Percentiles rank a stretch among this genome's conserved stretches.
Conservation (phyloP, 371 early-diverging fungal genomes). For the Fennellomyces sp. region DNA sequence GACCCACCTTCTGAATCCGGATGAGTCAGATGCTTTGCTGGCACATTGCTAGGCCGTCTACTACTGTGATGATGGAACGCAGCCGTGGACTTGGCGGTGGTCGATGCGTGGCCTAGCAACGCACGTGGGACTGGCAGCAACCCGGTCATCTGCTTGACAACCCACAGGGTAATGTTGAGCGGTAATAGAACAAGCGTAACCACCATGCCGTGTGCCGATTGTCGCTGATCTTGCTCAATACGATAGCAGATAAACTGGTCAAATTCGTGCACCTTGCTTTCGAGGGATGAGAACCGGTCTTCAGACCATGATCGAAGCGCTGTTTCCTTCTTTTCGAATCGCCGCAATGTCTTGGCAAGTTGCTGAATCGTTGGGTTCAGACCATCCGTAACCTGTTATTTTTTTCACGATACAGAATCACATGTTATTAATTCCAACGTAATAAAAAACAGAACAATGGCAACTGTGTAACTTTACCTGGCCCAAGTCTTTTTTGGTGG, state of each 20-base stretch:
- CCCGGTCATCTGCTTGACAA: constrained; percentile 34
- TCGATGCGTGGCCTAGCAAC: constrained; percentile 9
- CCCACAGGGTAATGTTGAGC: constrained; percentile 44
- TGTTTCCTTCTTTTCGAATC: constrained; percentile 63
- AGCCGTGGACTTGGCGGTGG: not conserved
- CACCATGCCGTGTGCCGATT: constrained; percentile 28
- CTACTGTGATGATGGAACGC: constrained; percentile 7
- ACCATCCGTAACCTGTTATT: constrained; percentile 36
- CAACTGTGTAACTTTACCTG: constrained; percentile 29
- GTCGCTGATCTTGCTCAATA: constrained; percentile 54
- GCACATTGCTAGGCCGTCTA: not conserved
- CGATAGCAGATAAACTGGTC: constrained; percentile 59
- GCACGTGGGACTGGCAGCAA: constrained; percentile 29
- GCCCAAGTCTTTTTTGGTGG: constrained; percentile 67
- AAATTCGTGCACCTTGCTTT: constrained; percentile 60
- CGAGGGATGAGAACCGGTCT: constrained; percentile 53
- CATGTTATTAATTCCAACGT: constrained; percentile 3
- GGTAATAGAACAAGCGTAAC: constrained; percentile 42
- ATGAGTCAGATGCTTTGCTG: constrained; percentile 12
- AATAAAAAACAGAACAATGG: not conserved
- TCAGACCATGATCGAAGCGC: constrained; percentile 59
- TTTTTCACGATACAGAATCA: not conserved
- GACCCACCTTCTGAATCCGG: constrained; percentile 3
- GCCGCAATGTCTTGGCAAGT: constrained; percentile 56
- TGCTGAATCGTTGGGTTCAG: constrained; percentile 47